Conservation (phyloP, 2,329 filamentous ascomycete species). For the Calonectria crousiana region DNA sequence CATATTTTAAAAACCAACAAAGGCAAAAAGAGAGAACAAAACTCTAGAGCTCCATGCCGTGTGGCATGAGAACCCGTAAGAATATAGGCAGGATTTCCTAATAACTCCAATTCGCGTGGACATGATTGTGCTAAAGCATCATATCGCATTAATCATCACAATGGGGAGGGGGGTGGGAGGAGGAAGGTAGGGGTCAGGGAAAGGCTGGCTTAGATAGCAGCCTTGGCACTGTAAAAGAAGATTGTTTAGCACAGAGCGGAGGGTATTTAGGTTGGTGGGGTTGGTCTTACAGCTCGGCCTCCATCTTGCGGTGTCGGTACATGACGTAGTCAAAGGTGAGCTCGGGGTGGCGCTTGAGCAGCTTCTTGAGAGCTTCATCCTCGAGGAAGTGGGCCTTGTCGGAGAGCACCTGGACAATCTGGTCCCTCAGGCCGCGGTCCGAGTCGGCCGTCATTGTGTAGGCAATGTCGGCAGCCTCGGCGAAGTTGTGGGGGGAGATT, state of each 20-base stretch:
- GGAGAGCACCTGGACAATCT: slow-evolving; percentile 11
- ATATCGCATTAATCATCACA: slow-evolving; percentile 3
- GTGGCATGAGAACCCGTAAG: slow-evolving; percentile 30
- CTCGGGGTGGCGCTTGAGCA: slow-evolving; percentile 18
- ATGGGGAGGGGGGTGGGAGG: not conserved
- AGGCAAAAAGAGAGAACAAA: slow-evolving; percentile 9
- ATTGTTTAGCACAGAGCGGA: not conserved
- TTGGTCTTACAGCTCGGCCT: not conserved
- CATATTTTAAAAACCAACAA: slow-evolving; percentile 27
- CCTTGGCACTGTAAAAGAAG: not conserved
- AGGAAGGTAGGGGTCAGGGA: no score
- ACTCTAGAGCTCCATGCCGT: slow-evolving; percentile 21
- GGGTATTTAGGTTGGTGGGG: not conserved
- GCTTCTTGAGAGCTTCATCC: slow-evolving; percentile 21
- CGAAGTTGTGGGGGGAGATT: slow-evolving; percentile 20
- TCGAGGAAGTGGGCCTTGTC: slow-evolving; percentile 10
- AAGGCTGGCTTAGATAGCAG: not conserved
- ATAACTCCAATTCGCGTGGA: not conserved
- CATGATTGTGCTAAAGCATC: not conserved
- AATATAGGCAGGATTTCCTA: slow-evolving; percentile 25
- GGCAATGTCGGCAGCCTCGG: slow-evolving; percentile 13
- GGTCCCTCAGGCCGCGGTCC: slow-evolving; percentile 12
- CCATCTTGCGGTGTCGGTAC: slow-evolving; percentile 1
- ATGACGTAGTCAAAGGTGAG: slow-evolving; percentile 19
- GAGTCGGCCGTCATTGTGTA: slow-evolving; percentile 18